Base-by-base conservation (phyloP, 1,284 basidiomycete species). In the Cryptococcus sp. region DNA sequence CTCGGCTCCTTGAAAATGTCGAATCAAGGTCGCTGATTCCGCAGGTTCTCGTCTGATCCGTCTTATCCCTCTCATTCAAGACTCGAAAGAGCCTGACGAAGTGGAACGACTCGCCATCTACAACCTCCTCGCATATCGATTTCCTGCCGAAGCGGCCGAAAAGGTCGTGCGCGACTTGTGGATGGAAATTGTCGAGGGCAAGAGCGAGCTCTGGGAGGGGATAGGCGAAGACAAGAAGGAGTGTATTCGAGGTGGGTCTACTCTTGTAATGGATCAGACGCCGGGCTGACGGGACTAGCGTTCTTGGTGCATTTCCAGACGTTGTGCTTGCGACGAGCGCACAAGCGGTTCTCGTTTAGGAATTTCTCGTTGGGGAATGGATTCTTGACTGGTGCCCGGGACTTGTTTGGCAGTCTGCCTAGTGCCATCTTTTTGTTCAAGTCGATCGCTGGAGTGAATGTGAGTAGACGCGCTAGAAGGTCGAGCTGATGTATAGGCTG, bases 381-480 rank as follows among this genome's bases (percentile, higher is more conserved):
- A 63, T 87, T 93, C 64, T 76, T 94, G 24, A 86, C 88, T 3
- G 88, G 87, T 10, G 86, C 88, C 0, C 84, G 87, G 58, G 82
- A 76, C 43, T 88, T 93, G 72, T 90, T 94, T 65, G 83, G 87
- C 7, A 92, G 88, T 19, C 76, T 94, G 7, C 87, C 93, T 19
- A 92, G 90, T 4, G 91, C 93, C 10, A 92, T 98, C 58, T 98
- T 97, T 71, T 76, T 97, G 34, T 97, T 98, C 69, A 86, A 90
- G 19, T 87, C 89, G 0, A 86, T 97, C 48, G 93, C 92, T 0
- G 87, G 83, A 11, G 76, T 77, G 5, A 66, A 69, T 31, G 63
- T 66, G 47, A 52, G 62, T 57, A 31, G 10, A 16, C 16, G 43
- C 11, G 14, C 11, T 25, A 34, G 31, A 34, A 18, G 22, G 11